These are phyloP conservation scores for Fomitopsis palustris DNA, from an alignment of 1,284 basidiomycete genomes.

Conservation along the genomic window DNA sequence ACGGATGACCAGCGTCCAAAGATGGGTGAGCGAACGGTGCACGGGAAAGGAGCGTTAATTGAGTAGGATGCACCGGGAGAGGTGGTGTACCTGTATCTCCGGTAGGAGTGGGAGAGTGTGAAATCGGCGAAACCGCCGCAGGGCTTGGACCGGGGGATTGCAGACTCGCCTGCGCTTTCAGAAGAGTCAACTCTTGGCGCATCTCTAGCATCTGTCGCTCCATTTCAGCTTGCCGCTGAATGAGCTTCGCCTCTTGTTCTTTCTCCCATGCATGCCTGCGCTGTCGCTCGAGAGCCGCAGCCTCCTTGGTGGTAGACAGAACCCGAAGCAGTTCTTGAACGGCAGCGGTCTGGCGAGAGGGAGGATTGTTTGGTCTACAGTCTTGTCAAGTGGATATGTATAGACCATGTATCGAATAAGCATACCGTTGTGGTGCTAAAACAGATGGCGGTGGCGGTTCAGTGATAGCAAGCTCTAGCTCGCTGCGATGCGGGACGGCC, in stretches of 20 bases:
- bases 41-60: not conserved
- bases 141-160: slow-evolving; percentile 14
- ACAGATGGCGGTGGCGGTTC: slow-evolving; percentile 39
- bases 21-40: not conserved
- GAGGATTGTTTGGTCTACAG: not conserved
- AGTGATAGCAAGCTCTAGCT: slow-evolving; percentile 55
- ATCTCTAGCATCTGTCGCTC: slow-evolving; percentile 55
- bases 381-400: not conserved
- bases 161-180: slow-evolving; percentile 41
- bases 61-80: not conserved
- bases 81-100: not conserved
- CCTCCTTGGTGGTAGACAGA: slow-evolving; percentile 48
- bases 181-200: slow-evolving; percentile 50
- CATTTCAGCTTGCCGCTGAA: slow-evolving; percentile 53
- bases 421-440: slow-evolving; percentile 11
- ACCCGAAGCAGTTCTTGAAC: slow-evolving; percentile 57
- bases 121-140: not conserved
- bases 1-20: not conserved
- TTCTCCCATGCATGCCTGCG: slow-evolving; percentile 63
- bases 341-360: slow-evolving; percentile 28
- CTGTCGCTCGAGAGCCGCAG: slow-evolving; percentile 53
- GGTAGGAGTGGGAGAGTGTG: not conserved
- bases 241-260: slow-evolving; percentile 58
- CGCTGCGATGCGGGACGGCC: slow-evolving; percentile 50
- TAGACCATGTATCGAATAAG: slow-evolving; percentile 7